Base-by-base conservation (phyloP, 352 stramenopile genomes). In the Pythium pyrilobum region DNA sequence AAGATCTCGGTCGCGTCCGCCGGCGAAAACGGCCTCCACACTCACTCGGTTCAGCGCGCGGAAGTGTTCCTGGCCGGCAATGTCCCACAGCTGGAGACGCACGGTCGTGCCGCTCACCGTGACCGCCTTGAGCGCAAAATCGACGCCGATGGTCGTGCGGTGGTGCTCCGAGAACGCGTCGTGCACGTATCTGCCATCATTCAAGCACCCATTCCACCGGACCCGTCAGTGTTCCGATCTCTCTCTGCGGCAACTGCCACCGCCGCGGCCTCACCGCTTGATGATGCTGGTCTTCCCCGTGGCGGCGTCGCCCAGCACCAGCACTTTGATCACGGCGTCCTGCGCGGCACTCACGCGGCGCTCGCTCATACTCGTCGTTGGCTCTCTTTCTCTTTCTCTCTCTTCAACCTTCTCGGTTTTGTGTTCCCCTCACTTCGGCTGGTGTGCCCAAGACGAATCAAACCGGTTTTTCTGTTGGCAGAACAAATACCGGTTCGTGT, bases 211-310 rank as follows among this genome's bases (percentile, higher is more conserved):
- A n/a, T 47, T 28, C 40, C 40, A 31, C 40, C n/a, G n/a, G n/a
- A n/a, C n/a, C n/a, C n/a, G 24, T 49, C 23, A 31, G 13, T 36
- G 18, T 6, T 12, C 51, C 18, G n/a, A n/a, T 43, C 9, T 24
- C n/a, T n/a, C n/a, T 43, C 15, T 23, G 20, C 40, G 10, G 5
- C 8, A n/a, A 9, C n/a, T 24, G 4, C 21, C 29, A 47, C 3
- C n/a, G 12, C 18, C n/a, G 38, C n/a, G 7, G 28, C 12, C 77
- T 60, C 65, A 97, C 72, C 89, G 62, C 52, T 96, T 96, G 62
- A 97, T 97, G 49, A 97, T 95, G 32, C 85, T 96, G 16, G 90
- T 97, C 67, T 97, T 97, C 12, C 90, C 90, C 2, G 86, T 96
- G 16, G 89, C 88, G 4, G 89, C 76, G 41, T 97, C 89, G 15